Evolutionary conservation across 441 rosid genomes (phyloP).

Genomic region (Arabidopsis lyrata): DNA sequence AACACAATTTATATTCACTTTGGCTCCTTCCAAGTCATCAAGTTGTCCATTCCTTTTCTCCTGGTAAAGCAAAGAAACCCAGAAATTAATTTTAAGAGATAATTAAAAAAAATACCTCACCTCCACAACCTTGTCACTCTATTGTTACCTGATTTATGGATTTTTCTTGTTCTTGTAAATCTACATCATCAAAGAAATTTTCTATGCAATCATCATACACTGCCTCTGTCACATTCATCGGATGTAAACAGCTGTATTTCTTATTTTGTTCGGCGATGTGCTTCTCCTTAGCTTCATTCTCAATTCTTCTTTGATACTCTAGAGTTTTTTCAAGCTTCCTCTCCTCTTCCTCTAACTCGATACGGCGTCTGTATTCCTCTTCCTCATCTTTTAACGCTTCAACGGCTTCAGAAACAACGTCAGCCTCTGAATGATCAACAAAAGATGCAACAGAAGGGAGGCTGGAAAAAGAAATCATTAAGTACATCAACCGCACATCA

Average conservation of each 20-base stretch:
- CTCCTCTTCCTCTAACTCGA: conserved; percentile 90
- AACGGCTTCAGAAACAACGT: conserved; percentile 48
- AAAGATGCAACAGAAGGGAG: conserved; percentile 62
- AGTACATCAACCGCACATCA: conserved; percentile 23
- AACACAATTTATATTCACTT: conserved; percentile 26
- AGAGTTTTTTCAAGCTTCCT: conserved; percentile 86
- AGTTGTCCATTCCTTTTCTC: conserved; percentile 32
- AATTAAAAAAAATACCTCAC: background rate
- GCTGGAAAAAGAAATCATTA: conserved; percentile 55
- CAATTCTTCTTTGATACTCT: conserved; percentile 86
- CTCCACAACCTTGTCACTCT: conserved; percentile 5
- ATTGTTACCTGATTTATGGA: conserved; percentile 46
- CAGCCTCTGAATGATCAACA: conserved; percentile 58
- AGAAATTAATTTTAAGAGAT: conserved; percentile 4
- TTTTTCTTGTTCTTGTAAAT: conserved; percentile 39
- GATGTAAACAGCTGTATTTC: conserved; percentile 50
- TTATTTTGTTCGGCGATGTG: conserved; percentile 84
- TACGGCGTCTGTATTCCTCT: conserved; percentile 71
- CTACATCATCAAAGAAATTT: conserved; percentile 43
- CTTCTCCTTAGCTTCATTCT: conserved; percentile 88
- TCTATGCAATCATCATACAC: conserved; percentile 46
- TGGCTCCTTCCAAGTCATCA: conserved; percentile 28
- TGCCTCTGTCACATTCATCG: conserved; percentile 47
- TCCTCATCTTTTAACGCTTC: conserved; percentile 67
- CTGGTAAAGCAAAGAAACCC: conserved; percentile 28